Evolutionary conservation across 768 basidiomycete genomes (phyloP).

Genomic region (Lactarius evosmus): DNA sequence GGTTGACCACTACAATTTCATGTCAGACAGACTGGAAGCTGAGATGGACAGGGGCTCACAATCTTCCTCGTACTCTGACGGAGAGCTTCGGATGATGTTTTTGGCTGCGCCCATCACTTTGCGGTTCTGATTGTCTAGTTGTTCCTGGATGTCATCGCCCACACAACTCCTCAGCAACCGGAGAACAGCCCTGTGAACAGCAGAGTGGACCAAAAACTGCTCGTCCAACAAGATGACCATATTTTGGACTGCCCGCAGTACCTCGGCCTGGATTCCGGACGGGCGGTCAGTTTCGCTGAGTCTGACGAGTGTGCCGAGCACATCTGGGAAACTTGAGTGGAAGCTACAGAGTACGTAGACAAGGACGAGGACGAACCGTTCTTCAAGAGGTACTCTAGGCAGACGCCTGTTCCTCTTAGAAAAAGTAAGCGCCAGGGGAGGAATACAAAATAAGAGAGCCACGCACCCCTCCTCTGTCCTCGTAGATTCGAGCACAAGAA

Average conservation of each 20-base stretch:
- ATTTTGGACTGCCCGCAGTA: constrained; percentile 81
- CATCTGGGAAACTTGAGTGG: constrained; percentile 47
- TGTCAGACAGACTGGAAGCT: constrained; percentile 17
- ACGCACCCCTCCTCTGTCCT: constrained; percentile 85
- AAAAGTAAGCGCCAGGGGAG: constrained; percentile 11
- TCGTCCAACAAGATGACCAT: constrained; percentile 92
- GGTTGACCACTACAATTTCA: constrained; percentile 67
- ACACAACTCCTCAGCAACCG: constrained; percentile 82
- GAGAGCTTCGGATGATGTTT: constrained; percentile 58
- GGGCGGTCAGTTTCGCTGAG: constrained; percentile 84
- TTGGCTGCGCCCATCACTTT: constrained; percentile 82
- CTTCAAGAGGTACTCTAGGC: constrained; percentile 88
- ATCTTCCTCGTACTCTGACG: constrained; percentile 89
- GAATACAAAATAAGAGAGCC: constrained; percentile 1
- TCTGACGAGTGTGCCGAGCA: constrained; percentile 78
- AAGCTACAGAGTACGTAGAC: neutral
- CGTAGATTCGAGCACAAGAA: constrained; percentile 81
- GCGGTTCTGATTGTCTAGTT: constrained; percentile 67
- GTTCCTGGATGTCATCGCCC: constrained; percentile 89
- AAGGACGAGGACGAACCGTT: constrained; percentile 51
- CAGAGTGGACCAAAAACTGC: constrained; percentile 89
- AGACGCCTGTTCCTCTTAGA: constrained; percentile 76
- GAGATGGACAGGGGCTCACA: constrained; percentile 47
- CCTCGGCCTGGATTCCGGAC: constrained; percentile 87
- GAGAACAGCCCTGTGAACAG: constrained; percentile 84